Percentiles rank a stretch among this genome's conserved stretches.
Evolutionary conservation across 768 basidiomycete genomes (phyloP).

Genomic region (Boletus huronensis): DNA sequence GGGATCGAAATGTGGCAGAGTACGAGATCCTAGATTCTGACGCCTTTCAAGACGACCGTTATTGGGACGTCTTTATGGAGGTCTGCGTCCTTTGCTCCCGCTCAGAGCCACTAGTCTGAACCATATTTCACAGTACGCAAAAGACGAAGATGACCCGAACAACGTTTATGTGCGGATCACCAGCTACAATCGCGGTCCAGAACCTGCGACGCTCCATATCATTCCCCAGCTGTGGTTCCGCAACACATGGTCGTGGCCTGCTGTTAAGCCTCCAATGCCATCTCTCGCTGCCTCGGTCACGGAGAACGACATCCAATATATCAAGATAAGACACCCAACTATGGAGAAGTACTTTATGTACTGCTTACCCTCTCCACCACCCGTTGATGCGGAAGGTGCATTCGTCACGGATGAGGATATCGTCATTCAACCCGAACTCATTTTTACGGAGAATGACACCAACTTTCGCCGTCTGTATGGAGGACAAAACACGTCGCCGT

Average conservation of each 20-base stretch:
- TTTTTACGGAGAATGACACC: slow-evolving; percentile 98
- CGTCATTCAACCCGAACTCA: slow-evolving; percentile 62
- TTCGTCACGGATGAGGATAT: slow-evolving; percentile 65
- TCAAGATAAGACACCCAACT: slow-evolving; percentile 69
- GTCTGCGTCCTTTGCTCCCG: slow-evolving; percentile 40
- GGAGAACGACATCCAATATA: slow-evolving; percentile 50
- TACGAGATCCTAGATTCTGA: slow-evolving; percentile 94
- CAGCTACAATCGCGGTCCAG: slow-evolving; percentile 93
- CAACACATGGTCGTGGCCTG: slow-evolving; percentile 97
- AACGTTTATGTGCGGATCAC: slow-evolving; percentile 92
- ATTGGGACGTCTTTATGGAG: slow-evolving; percentile 99
- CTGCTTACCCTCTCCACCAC: slow-evolving; percentile 89
- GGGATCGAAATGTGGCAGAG: slow-evolving; percentile 83
- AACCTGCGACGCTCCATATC: slow-evolving; percentile 89
- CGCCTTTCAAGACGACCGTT: slow-evolving; percentile 85
- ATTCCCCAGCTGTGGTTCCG: slow-evolving; percentile 97
- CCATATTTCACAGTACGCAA: slow-evolving; percentile 71
- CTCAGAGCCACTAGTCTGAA: slow-evolving; percentile 1
- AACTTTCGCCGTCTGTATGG: slow-evolving; percentile 91
- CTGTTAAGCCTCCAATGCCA: slow-evolving; percentile 64
- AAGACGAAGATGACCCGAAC: slow-evolving; percentile 89
- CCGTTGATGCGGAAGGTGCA: slow-evolving; percentile 70
- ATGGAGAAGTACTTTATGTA: slow-evolving; percentile 80
- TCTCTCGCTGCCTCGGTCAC: slow-evolving; percentile 50
- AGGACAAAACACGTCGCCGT: slow-evolving; percentile 76